A percentile compares a stretch with the other conserved stretches of the same genome.
Conservation (phyloP, 2,329 filamentous ascomycete genomes). For the Lasiodiplodia citricola region DNA sequence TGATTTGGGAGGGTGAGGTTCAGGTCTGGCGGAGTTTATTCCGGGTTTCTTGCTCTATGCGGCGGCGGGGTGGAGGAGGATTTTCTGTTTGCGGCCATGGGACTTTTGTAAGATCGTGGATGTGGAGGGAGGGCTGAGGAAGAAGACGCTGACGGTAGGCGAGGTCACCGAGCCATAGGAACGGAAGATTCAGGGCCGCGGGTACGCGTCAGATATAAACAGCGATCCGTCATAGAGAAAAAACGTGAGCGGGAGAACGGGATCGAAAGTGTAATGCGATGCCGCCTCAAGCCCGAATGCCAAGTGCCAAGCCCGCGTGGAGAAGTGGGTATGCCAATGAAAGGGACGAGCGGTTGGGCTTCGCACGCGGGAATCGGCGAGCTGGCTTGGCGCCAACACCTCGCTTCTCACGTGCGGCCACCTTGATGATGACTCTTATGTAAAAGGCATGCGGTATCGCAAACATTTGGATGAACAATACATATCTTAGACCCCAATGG, state of each 20-base stretch:
- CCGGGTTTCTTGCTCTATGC: no score
- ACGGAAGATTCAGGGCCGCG: not conserved
- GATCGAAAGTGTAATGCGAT: not conserved
- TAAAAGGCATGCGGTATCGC: not conserved
- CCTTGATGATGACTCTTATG: not conserved
- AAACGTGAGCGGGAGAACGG: not conserved
- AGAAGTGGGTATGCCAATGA: conserved; percentile 1
- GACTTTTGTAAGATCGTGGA: no score
- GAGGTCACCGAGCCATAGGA: no score
- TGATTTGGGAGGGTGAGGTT: not conserved
- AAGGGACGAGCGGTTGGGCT: not conserved
- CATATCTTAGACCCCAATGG: not conserved
- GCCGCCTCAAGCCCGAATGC: not conserved
- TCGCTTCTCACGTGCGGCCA: not conserved
- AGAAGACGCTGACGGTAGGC: no score
- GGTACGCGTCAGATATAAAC: not conserved
- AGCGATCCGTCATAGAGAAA: not conserved
- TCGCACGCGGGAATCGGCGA: conserved; percentile 9
- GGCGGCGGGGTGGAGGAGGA: no score
- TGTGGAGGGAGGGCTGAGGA: no score
- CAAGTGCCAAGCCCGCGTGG: not conserved
- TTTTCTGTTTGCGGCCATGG: no score
- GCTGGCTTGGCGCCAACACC: conserved; percentile 8
- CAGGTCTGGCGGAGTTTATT: not conserved
- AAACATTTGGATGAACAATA: not conserved